A percentile compares a stretch with the other conserved stretches of the same genome.
phyloP scores from a whole-genome alignment of 2,329 filamentous ascomycete species.

The Aspergillus terreus region DNA sequence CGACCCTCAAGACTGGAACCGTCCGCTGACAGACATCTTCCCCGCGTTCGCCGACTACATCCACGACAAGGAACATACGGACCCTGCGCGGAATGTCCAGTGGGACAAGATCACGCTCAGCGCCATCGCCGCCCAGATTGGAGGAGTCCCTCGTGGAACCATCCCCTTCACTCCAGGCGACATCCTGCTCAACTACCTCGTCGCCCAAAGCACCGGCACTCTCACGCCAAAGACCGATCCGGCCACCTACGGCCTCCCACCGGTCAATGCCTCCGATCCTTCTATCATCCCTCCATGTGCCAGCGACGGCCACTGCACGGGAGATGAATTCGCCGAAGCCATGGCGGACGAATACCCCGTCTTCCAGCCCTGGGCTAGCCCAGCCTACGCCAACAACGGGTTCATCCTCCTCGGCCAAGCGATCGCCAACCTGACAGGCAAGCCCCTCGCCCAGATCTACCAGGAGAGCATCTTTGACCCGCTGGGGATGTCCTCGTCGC shows the following conservation, averaged over 20 bases:
- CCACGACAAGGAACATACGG: conserved; percentile 14
- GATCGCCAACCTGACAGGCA: conserved; percentile 44
- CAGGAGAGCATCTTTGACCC: conserved; percentile 41
- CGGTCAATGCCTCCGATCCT: conserved; percentile 25
- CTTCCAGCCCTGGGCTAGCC: conserved; percentile 43
- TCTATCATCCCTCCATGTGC: conserved; percentile 9
- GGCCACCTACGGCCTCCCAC: conserved; percentile 25
- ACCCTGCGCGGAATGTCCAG: conserved; percentile 32
- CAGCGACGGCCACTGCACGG: neutral
- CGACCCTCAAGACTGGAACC: conserved; percentile 36
- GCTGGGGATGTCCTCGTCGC: conserved; percentile 42
- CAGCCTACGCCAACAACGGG: conserved; percentile 50
- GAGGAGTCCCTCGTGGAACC: conserved; percentile 34
- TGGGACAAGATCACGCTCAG: conserved; percentile 50
- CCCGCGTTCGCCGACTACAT: conserved; percentile 34
- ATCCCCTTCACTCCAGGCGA: neutral
- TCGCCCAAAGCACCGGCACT: conserved; percentile 20
- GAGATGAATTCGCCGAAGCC: neutral
- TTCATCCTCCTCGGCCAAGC: conserved; percentile 39
- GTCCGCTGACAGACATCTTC: conserved; percentile 46
- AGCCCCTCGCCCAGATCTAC: conserved; percentile 38
- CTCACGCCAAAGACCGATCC: neutral
- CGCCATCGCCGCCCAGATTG: conserved; percentile 45
- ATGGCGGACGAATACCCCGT: conserved; percentile 27
- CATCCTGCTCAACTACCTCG: neutral